Percentiles rank a stretch among this genome's conserved stretches.
Conservation (phyloP, 768 basidiomycete species). For the Termitomyces heimii region DNA sequence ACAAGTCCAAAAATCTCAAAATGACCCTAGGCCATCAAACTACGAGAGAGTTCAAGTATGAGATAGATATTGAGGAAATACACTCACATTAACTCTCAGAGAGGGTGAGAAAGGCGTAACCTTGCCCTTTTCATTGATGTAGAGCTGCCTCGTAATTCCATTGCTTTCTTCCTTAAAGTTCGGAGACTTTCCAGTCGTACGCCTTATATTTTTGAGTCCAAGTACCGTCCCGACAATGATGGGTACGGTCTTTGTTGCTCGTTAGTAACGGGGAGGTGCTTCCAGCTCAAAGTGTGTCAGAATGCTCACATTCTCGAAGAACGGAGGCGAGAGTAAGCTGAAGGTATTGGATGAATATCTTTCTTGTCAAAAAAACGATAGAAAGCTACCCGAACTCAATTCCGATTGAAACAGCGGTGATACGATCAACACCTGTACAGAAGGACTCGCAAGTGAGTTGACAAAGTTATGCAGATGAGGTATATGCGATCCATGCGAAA, state of each 20-base stretch:
- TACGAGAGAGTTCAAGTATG: neutral
- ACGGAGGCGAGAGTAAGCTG: slow-evolving; percentile 27
- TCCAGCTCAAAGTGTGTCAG: no score
- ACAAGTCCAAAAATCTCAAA: neutral
- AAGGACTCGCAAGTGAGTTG: slow-evolving; percentile 26
- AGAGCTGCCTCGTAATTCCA: slow-evolving; percentile 23
- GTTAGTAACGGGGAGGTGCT: neutral
- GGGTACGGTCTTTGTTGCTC: slow-evolving; percentile 32
- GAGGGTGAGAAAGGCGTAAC: slow-evolving; percentile 40
- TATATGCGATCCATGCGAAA: neutral
- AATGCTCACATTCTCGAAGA: slow-evolving; percentile 32
- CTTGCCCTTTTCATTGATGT: slow-evolving; percentile 29
- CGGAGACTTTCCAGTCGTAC: slow-evolving; percentile 29
- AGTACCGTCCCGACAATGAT: slow-evolving; percentile 40
- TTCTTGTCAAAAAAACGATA: neutral
- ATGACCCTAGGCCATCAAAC: neutral
- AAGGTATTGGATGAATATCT: neutral
- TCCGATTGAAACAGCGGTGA: slow-evolving; percentile 5
- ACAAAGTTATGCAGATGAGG: slow-evolving; percentile 2
- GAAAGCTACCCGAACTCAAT: neutral
- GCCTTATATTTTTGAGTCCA: slow-evolving; percentile 31
- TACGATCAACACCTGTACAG: slow-evolving; percentile 16
- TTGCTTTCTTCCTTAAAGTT: slow-evolving; percentile 31
- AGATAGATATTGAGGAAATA: neutral
- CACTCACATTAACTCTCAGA: slow-evolving; percentile 30